Percentiles rank a stretch among this genome's conserved stretches.
Conservation (phyloP, 352 stramenopile species). For the Phytophthora sojae region DNA sequence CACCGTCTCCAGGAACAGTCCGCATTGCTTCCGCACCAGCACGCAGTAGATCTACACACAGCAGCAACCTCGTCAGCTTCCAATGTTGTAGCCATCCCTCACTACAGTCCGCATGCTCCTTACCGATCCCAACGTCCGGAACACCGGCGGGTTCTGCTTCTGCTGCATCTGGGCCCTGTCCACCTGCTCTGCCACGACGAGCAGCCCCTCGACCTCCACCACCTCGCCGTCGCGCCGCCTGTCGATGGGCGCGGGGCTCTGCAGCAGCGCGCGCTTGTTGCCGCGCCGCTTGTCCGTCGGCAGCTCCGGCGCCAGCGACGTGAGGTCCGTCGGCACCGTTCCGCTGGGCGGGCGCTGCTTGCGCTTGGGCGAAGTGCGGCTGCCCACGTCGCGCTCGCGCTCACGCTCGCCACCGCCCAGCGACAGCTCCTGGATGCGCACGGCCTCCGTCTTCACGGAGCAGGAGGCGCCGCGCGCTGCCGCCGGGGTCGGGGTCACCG, state of each 20-base stretch:
- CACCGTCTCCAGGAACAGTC: slow-evolving; percentile 51
- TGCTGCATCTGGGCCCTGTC: slow-evolving; percentile 9
- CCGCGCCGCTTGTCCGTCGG: slow-evolving; percentile 41
- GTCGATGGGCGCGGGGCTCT: slow-evolving; percentile 20
- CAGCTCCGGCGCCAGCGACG: slow-evolving; percentile 10
- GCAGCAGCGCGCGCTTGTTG: slow-evolving; percentile 50
- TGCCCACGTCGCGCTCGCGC: neutral
- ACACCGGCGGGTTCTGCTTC: slow-evolving; percentile 23
- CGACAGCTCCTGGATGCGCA: slow-evolving; percentile 51
- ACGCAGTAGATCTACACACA: slow-evolving; percentile 56
- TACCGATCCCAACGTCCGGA: slow-evolving; percentile 62
- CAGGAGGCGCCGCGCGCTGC: slow-evolving; percentile 2
- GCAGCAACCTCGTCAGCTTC: slow-evolving; percentile 20
- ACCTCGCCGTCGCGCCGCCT: slow-evolving; percentile 39
- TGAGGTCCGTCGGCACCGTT: slow-evolving; percentile 26
- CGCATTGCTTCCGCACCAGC: slow-evolving; percentile 42
- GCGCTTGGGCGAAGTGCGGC: slow-evolving; percentile 32
- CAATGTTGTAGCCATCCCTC: neutral
- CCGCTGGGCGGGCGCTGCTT: slow-evolving; percentile 29
- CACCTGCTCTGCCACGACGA: slow-evolving; percentile 60
- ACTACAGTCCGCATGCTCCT: neutral
- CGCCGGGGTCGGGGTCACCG: slow-evolving; percentile 13
- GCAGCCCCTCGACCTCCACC: slow-evolving; percentile 56
- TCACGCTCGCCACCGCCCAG: slow-evolving; percentile 11
- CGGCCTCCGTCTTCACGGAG: slow-evolving; percentile 35